Base-by-base conservation (phyloP, 345 rosid species). In the Pistacia integerrima region DNA sequence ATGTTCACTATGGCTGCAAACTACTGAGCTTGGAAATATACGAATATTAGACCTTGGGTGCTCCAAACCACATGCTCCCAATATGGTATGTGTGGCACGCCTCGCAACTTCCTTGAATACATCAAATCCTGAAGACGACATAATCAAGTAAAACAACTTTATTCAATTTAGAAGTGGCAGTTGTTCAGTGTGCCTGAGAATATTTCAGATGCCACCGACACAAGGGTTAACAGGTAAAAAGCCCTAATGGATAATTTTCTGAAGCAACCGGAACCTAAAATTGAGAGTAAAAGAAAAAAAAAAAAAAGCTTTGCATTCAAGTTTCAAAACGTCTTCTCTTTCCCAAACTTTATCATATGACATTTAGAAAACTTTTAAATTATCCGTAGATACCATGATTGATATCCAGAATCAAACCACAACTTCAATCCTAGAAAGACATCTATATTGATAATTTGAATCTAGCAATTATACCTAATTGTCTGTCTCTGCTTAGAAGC, bases 41-140 rank as follows among this genome's bases (percentile, higher is more conserved):
- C 46, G 77, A 44, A 46, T 14, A 5, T 63, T 30, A 13, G 83
- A 65, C 75, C 82, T 77, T 14, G 87, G 76, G 25, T 75, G 87
- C 78, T 75, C 84, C 38, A 85, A 77, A 38, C 88, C 87, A 74
- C 87, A 88, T 0, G 82, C 90, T 10, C 86, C 91, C 84, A 87
- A 74, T 58, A 83, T 77, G 59, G 89, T 77, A 64, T 88, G 91
- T 1, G 90, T 90, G 13, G 88, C 84, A 20, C 70, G 77, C 78
- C 90, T 81, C 1, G 90, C 89, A 2, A 88, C 81, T 79, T 76
- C 85, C 80, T 88, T 90, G 73, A 87, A 90, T 14, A 60, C 51
- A 66, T 84, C 67, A 6, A 77, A 77, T 72, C 81, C 90, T 88
- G 85, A 85, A 77, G 13, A 67, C 41, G 28, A 11, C n/a, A 61